Evolutionary conservation across 2,329 filamentous ascomycete species (phyloP).

Genomic region (Xylaria sp.): DNA sequence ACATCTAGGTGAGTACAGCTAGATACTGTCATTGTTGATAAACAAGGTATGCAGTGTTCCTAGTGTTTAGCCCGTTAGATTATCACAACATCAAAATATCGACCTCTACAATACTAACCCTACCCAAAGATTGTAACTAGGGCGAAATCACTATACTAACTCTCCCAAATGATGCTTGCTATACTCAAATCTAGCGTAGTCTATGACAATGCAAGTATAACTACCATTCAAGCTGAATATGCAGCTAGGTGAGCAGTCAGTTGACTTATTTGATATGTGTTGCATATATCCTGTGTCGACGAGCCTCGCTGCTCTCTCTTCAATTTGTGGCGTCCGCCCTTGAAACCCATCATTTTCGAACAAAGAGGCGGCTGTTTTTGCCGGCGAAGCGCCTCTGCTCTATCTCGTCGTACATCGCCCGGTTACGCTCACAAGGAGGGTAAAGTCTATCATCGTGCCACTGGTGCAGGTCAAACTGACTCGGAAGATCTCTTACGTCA

Average conservation of each 20-base stretch:
- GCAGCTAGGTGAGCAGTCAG: no score
- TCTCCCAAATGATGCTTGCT: background rate
- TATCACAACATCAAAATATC: background rate
- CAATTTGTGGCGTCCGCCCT: background rate
- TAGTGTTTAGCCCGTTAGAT: background rate
- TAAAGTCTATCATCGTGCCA: background rate
- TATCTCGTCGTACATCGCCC: background rate
- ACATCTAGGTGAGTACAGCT: no score
- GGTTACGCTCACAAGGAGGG: conserved; percentile 7
- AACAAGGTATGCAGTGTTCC: background rate
- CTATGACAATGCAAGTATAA: background rate
- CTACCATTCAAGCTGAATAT: background rate
- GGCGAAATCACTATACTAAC: background rate
- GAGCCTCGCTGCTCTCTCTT: background rate
- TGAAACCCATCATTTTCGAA: conserved; percentile 10
- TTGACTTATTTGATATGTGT: background rate
- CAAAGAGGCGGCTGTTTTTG: conserved; percentile 21
- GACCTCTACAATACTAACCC: background rate
- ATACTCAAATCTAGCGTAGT: background rate
- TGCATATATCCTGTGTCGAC: background rate
- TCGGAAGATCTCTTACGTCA: conserved; percentile 18
- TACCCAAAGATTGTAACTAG: background rate
- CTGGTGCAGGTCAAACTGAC: conserved; percentile 23
- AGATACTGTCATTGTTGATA: background rate
- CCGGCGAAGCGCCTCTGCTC: conserved; percentile 20